These are phyloP conservation scores for Punica granatum DNA, from an alignment of 345 rosid species.

Conservation along the genomic window DNA sequence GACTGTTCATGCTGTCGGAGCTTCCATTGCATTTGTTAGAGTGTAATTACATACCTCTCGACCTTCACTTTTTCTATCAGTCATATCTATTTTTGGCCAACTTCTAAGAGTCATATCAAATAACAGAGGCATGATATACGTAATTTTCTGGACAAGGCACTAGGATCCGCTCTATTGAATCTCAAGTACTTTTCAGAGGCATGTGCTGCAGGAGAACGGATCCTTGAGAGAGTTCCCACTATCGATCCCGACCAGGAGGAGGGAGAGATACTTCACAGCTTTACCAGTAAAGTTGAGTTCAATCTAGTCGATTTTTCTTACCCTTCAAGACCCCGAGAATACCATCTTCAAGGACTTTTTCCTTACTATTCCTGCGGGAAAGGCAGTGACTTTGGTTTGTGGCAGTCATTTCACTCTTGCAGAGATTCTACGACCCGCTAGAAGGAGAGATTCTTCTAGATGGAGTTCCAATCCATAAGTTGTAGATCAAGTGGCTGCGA, in stretches of 20 bases:
- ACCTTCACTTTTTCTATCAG: neutral
- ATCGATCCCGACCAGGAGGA: constrained; percentile 53
- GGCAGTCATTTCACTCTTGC: constrained; percentile 71
- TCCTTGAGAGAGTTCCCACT: constrained; percentile 54
- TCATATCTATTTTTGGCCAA: neutral
- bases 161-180: constrained; percentile 62
- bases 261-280: constrained; percentile 35
- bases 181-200: constrained; percentile 69
- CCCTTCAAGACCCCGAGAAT: constrained; percentile 68
- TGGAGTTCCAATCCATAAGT: constrained; percentile 38
- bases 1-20: constrained; percentile 14
- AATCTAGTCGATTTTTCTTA: constrained; percentile 53
- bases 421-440: constrained; percentile 74
- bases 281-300: constrained; percentile 58
- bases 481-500: constrained; percentile 79
- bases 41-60: constrained; percentile 7
- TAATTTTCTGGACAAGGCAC: constrained; percentile 25
- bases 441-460: constrained; percentile 64
- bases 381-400: constrained; percentile 73
- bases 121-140: neutral
- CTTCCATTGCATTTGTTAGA: constrained; percentile 9
- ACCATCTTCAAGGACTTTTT: constrained; percentile 43
- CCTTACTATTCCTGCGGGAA: constrained; percentile 57
- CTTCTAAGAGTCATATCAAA: too few species aligned
- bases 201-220: constrained; percentile 47